Evolutionary conservation across 352 stramenopile species (phyloP).

Genomic region (Phytopythium montanum): DNA sequence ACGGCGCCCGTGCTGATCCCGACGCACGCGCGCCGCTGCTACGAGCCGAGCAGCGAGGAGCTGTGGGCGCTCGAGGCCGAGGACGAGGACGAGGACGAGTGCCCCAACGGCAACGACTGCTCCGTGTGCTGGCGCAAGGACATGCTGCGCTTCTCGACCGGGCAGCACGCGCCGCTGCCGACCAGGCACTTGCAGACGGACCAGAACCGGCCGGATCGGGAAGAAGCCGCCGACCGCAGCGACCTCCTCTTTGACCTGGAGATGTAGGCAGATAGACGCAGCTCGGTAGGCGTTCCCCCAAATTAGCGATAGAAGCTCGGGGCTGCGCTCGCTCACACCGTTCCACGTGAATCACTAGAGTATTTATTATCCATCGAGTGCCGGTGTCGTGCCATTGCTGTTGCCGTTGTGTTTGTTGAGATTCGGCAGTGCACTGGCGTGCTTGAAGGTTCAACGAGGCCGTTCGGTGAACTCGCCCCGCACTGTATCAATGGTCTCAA

Average conservation of each 20-base stretch:
- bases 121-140: conserved; percentile 24
- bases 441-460: neutral
- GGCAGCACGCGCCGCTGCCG: conserved; percentile 1
- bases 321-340: neutral
- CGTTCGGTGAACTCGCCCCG: neutral
- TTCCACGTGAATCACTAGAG: neutral
- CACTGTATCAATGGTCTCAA: neutral
- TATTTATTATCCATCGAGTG: conserved; percentile 1
- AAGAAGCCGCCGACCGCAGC: conserved; percentile 13
- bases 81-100: conserved; percentile 21
- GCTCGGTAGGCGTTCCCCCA: neutral
- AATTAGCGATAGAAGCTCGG: conserved; percentile 16
- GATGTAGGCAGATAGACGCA: conserved; percentile 30
- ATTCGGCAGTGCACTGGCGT: neutral
- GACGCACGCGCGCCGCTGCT: conserved; percentile 30
- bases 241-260: conserved; percentile 73
- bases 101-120: conserved; percentile 41
- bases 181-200: conserved; percentile 1
- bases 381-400: neutral
- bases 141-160: conserved; percentile 4
- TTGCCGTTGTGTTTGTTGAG: too few species aligned
- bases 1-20: conserved; percentile 40
- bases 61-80: conserved; percentile 36
- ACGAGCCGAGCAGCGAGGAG: conserved; percentile 30
- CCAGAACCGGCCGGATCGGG: neutral